Evolutionary conservation across 2,329 filamentous ascomycete species (phyloP), one percentile per base, ranked within the genome.

Genomic region (Scedosporium aurantiacum): DNA sequence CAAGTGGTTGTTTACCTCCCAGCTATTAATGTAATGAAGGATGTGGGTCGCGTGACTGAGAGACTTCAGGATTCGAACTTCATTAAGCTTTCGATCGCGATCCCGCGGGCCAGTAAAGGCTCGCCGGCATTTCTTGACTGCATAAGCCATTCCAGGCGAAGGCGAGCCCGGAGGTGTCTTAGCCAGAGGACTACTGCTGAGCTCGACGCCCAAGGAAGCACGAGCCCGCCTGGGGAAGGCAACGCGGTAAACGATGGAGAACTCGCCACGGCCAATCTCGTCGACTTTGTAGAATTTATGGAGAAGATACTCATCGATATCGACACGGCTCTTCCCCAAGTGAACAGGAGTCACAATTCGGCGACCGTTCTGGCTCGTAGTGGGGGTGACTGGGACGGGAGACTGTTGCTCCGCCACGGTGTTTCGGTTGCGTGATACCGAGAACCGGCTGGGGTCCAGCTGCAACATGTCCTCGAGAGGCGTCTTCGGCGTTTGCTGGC

Each of bases 91-190:
- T 63, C 84, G 79, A 67, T 90, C 82, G n/a, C 91, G 87, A 71
- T 97, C 92, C 69, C 84, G 88, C 57, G 82, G 78, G 21, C 94
- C 92, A 60, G 84, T 80, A 69, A 90, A 92, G 6, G 90, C 86
- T 63, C 91, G 83, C 68, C 89, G 89, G 63, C 90, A 87, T 76
- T 96, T 97, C 78, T 99, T 99, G 61, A 99, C 92, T 2, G 93
- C 93, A 78, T 87, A 97, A 0, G 96, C 85, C 60, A 82, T 79
- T 40, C 81, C 79, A 37, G 81, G 78, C 23, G 80, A 68, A 6
- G 82, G 76, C 47, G 77, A 80, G 10, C 79, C 80, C 7, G 83
- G 79, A n/a, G 63, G 62, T 18, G 62, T 63, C 25, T 55, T 41
- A 25, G 55, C 18, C 16, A 32, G 45, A 21, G 62, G 57, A 23